Base-by-base conservation (phyloP, 495 filamentous ascomycete genomes). In the Penicillium antarcticum region DNA sequence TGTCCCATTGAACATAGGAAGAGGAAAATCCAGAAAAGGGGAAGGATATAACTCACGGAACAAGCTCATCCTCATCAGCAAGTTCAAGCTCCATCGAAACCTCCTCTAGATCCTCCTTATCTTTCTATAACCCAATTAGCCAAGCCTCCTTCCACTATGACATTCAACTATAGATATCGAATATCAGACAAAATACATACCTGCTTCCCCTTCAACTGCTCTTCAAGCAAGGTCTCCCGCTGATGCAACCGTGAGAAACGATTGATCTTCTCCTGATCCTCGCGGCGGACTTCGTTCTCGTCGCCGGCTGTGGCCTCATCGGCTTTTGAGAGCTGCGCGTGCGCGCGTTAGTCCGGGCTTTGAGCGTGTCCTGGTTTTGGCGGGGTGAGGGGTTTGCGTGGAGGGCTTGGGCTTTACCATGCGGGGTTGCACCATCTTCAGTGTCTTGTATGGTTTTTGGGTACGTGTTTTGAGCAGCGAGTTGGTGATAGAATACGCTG, bases 191-290 rank as follows among this genome's bases (percentile, higher is more conserved):
- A 16, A 29, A 53, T n/a, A 70, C 82, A 44, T 66, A 96, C 94
- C 64, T 87, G 84, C 66, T 95, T 97, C 5, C 63, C 66, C 58
- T 89, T 89, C 66, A 98, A 71, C 57, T 91, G 85, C 13, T 92
- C 89, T 67, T 92, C 87, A 16, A 97, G 67, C 8, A 73, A 63
- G 3, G 84, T 73, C 69, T 96, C 87, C 23, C 87, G 84, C 66
- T 95, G 89, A 68, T 98, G 95, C 42, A 98, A 77, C 33, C 91
- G 84, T 68, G 92, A 97, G 76, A 98, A 98, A 45, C 86, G 87
- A 72, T 97, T 98, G 80, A 98, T 98, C 70, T 91, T 95, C 71
- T 98, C 91, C 69, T 98, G 94, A 66, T 98, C 94, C 60, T 96
- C 92, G 57, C 91, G 87, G 33, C 92, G 87, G 45, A 98, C 94